phyloP scores from a whole-genome alignment of 805 yeast genomes.

The Metschnikowia chrysomelidarum region DNA sequence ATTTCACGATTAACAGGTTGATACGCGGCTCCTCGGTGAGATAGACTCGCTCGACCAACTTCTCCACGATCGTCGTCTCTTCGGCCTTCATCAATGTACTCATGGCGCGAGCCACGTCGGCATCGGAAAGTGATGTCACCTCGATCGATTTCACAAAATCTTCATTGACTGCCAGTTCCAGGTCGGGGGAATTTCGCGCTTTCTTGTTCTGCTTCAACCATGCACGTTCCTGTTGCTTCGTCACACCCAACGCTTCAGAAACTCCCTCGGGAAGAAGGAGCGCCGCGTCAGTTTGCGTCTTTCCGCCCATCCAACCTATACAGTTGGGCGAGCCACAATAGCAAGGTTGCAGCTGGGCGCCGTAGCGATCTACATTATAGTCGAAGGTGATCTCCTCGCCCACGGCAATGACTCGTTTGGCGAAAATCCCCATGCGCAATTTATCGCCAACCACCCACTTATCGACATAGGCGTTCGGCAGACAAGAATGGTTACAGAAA shows the following conservation, averaged over 20 bases:
- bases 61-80: constrained; percentile 60
- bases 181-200: constrained; percentile 45
- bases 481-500: constrained; percentile 92
- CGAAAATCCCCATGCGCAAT: constrained; percentile 91
- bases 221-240: constrained; percentile 61
- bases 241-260: constrained; percentile 83
- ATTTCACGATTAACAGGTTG: constrained; percentile 59
- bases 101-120: constrained; percentile 75
- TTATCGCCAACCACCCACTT: constrained; percentile 96
- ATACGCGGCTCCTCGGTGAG: constrained; percentile 50
- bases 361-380: constrained; percentile 94
- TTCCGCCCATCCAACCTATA: constrained; percentile 92
- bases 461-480: constrained; percentile 92
- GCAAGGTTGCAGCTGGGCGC: constrained; percentile 92
- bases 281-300: constrained; percentile 92
- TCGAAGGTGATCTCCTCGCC: constrained; percentile 94
- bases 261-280: constrained; percentile 76
- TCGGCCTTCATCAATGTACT: constrained; percentile 76
- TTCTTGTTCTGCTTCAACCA: constrained; percentile 63
- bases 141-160: constrained; percentile 62
- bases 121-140: constrained; percentile 48
- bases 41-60: constrained; percentile 66
- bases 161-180: constrained; percentile 58
- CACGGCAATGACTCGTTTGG: constrained; percentile 62
- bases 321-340: constrained; percentile 93